Evolutionary conservation across 2,329 filamentous ascomycete species (phyloP).

Genomic region (Leptographium procerum): DNA sequence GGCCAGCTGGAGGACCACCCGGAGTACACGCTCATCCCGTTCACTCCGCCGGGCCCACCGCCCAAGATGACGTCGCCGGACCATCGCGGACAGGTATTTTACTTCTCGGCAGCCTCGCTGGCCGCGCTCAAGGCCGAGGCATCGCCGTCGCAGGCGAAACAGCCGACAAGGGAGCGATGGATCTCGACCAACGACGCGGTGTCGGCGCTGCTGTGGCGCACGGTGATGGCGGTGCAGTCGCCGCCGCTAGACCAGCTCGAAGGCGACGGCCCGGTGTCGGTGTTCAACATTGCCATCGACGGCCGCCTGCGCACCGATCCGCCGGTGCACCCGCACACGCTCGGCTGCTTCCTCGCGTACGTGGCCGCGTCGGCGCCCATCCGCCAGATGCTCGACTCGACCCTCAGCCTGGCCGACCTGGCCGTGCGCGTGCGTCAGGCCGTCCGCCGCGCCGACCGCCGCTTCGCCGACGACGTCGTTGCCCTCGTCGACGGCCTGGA

Average conservation of each 20-base stretch:
- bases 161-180: neutral
- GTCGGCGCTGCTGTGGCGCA: neutral
- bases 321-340: neutral
- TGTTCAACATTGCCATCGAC: neutral
- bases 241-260: neutral
- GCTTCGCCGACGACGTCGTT: neutral
- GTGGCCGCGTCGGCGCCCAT: neutral
- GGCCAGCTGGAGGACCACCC: neutral
- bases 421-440: neutral
- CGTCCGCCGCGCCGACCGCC: neutral
- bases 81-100: neutral
- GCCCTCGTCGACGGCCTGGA: neutral
- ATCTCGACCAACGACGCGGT: slow-evolving; percentile 1
- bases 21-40: neutral
- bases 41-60: neutral
- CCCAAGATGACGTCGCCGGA: neutral
- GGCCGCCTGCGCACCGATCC: neutral
- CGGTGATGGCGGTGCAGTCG: neutral
- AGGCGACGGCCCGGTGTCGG: neutral
- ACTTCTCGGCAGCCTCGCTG: neutral
- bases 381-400: neutral
- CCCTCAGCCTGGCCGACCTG: neutral
- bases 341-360: neutral
- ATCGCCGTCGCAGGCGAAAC: neutral
- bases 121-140: neutral